A percentile compares a stretch with the other conserved stretches of the same genome.
phyloP scores from a whole-genome alignment of 371 early-diverging fungal species.

The Funneliformis caledonium region DNA sequence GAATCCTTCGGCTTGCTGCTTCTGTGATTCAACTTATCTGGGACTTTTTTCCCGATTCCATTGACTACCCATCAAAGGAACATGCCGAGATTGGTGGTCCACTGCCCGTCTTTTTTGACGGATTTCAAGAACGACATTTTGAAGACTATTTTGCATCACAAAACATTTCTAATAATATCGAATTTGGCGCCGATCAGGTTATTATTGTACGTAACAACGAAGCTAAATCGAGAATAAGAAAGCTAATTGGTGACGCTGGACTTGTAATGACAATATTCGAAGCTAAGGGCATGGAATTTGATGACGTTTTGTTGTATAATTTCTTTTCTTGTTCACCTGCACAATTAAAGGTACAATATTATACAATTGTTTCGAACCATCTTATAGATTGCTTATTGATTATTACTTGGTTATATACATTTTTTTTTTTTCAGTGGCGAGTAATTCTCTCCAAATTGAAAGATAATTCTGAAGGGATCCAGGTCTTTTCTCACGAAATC shows the following conservation, averaged over 20 bases:
- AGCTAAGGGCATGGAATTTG: constrained; percentile 26
- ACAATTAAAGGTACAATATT: not conserved
- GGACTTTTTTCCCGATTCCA: constrained; percentile 33
- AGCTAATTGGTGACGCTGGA: not conserved
- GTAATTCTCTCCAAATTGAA: not conserved
- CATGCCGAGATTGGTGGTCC: constrained; percentile 31
- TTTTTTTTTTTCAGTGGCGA: constrained; percentile 7
- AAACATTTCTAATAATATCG: not conserved
- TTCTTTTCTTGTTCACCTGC: constrained; percentile 19
- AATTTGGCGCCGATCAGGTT: constrained; percentile 17
- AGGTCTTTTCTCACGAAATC: not conserved
- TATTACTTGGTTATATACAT: not conserved
- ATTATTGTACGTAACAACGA: constrained; percentile 28
- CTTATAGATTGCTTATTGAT: too few relatives aligned
- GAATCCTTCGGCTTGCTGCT: constrained; percentile 25
- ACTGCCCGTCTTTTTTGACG: not conserved
- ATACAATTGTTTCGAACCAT: not conserved
- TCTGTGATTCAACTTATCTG: constrained; percentile 11
- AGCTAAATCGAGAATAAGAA: not conserved
- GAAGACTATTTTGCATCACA: not conserved
- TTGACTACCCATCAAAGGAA: constrained; percentile 1
- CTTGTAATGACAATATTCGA: constrained; percentile 19
- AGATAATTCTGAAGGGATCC: not conserved
- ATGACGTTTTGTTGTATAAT: constrained; percentile 26
- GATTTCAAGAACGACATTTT: not conserved